These are phyloP conservation scores for Lolium perenne DNA, from an alignment of 176 grass and related monocot genomes.

Conservation along the genomic window DNA sequence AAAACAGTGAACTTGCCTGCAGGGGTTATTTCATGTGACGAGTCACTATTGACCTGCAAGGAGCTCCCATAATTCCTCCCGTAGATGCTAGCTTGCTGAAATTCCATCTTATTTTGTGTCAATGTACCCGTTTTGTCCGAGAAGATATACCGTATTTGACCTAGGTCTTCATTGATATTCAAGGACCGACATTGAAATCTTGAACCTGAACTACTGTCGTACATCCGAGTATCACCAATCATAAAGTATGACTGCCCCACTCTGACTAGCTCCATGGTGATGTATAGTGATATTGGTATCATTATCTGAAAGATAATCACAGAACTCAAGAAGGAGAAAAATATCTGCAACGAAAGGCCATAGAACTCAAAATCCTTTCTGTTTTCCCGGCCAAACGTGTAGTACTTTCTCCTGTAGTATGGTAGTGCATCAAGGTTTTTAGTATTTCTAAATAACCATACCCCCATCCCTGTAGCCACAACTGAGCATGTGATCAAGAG, in stretches of 20 bases:
- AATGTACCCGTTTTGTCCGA: conserved; percentile 99
- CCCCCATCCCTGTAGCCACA: conserved; percentile 96
- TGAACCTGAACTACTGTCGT: conserved; percentile 86
- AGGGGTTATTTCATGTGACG: conserved; percentile 69
- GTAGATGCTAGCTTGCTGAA: conserved; percentile 84
- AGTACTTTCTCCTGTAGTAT: conserved; percentile 96
- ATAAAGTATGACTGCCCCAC: conserved; percentile 98
- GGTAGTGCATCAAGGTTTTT: conserved; percentile 86
- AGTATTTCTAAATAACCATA: conserved; percentile 82
- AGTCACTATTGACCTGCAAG: conserved; percentile 57
- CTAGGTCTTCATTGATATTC: conserved; percentile 99
- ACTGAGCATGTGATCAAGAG: conserved; percentile 94
- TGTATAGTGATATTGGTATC: conserved; percentile 99
- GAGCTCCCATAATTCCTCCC: conserved; percentile 90
- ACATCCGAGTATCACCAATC: conserved; percentile 96
- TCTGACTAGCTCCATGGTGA: conserved; percentile 98
- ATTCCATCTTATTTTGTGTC: conserved; percentile 99
- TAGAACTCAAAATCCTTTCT: conserved; percentile 95
- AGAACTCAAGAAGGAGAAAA: conserved; percentile 99
- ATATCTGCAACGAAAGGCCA: conserved; percentile 90
- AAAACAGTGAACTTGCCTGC: conserved; percentile 72
- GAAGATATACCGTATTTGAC: conserved; percentile 96
- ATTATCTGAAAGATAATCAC: conserved; percentile 99
- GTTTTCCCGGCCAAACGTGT: conserved; percentile 70
- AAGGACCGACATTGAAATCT: conserved; percentile 99